phyloP scores from a whole-genome alignment of 2,329 filamentous ascomycete genomes.

The Thermomyces lanuginosus region DNA sequence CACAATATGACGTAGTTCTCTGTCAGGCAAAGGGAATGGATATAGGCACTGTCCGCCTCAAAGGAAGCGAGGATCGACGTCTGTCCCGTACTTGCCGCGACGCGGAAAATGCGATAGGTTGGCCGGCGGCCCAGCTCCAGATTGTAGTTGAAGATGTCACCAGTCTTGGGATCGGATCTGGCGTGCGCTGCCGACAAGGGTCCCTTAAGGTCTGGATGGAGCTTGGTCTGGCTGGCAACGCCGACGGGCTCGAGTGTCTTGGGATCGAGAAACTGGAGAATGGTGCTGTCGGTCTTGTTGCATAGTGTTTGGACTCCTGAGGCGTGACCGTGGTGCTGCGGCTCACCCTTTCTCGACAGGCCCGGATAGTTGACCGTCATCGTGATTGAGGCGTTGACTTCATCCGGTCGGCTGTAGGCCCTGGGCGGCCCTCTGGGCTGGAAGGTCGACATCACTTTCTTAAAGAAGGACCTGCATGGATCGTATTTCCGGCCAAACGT shows the following conservation, averaged over 20 bases:
- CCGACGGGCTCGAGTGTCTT: constrained; percentile 57
- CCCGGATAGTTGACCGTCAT: constrained; percentile 50
- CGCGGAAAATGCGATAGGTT: constrained; percentile 54
- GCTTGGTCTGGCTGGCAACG: constrained; percentile 38
- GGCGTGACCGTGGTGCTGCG: constrained; percentile 11
- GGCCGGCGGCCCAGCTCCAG: constrained; percentile 42
- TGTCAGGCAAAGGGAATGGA: constrained; percentile 70
- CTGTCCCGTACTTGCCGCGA: constrained; percentile 44
- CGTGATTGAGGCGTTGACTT: constrained; percentile 48
- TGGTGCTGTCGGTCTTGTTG: constrained; percentile 42
- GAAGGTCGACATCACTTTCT: constrained; percentile 53
- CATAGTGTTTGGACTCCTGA: constrained; percentile 35
- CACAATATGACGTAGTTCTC: constrained; percentile 56
- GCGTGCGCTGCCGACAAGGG: constrained; percentile 55
- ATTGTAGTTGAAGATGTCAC: constrained; percentile 71
- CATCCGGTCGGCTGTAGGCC: constrained; percentile 13
- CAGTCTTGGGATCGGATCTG: constrained; percentile 52
- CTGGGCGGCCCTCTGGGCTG: constrained; percentile 13
- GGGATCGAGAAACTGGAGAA: constrained; percentile 48
- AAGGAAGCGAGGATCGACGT: constrained; percentile 59
- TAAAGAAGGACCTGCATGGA: constrained; percentile 56
- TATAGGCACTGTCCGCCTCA: constrained; percentile 44
- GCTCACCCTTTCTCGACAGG: constrained; percentile 17
- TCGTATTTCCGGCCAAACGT: constrained; percentile 58
- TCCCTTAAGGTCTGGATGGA: constrained; percentile 55